Base-by-base conservation (phyloP, 2,329 filamentous ascomycete genomes). In the Pestalotiopsis sp. region DNA sequence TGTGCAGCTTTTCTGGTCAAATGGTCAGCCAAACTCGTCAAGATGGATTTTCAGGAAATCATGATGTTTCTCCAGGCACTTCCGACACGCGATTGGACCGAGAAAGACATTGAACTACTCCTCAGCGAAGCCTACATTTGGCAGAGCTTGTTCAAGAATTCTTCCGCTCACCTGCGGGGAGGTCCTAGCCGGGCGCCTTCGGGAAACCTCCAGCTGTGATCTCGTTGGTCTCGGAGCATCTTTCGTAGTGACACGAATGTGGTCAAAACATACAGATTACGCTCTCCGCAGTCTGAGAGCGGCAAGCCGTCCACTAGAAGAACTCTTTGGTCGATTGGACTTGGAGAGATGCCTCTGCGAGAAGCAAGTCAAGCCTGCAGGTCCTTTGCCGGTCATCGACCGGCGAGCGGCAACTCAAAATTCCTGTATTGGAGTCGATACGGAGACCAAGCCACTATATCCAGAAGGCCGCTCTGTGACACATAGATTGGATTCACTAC, bases 31-130 rank as follows among this genome's bases (percentile, higher is more conserved):
- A 94, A 97, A 79, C 87, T 99, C 60, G 88, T 95, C 70, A 96
- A 94, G 80, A 98, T 98, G 95, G 96, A 99, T 79, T 98, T 98
- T 73, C 88, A 98, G 83, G 95, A 98, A 80, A 92, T 97, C 69
- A 98, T 99, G 95, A 99, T 99, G 95, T 99, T 99, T 78, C 84
- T 99, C 67, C 96, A 99, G 82, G 93, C 94, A 59, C 84, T 99
- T 68, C 96, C 97, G 3, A 99, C 97, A 6, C 92, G 92, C 74
- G 88, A 92, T 67, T 99, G 96, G 96, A 98, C 94, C 1, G 96
- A 98, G 79, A 98, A 98, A 83, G 96, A 99, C 77, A 97, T 99
- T 75, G 96, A 98, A 80, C 87, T 99, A 69, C 85, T 99, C 67
- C 86, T 99, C 58, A 98, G 94, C 77, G 96, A 99, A 82, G 96